Conservation (phyloP, 768 basidiomycete genomes). For the Tricholoma hemisulphureum region DNA sequence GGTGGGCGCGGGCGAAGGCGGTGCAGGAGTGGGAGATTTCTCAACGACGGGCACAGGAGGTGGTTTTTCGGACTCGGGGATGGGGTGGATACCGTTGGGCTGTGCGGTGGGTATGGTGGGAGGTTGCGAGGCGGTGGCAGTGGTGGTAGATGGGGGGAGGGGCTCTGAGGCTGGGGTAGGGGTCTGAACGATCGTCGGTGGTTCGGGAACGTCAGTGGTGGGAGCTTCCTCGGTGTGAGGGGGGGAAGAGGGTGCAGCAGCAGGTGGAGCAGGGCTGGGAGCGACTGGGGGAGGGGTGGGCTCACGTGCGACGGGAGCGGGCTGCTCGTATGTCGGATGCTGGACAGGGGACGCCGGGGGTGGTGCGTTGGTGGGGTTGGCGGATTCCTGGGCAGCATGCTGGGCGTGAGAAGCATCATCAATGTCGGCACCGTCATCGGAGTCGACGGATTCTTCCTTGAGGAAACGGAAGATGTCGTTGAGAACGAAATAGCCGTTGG, state of each 20-base stretch:
- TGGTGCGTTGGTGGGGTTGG: slow-evolving; percentile 19
- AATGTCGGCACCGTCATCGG: slow-evolving; percentile 61
- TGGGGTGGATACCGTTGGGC: slow-evolving; percentile 39
- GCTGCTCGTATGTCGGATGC: slow-evolving; percentile 30
- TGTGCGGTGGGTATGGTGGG: slow-evolving; percentile 26
- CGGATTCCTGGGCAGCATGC: slow-evolving; percentile 24
- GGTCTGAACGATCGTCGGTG: slow-evolving; percentile 28
- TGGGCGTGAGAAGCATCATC: slow-evolving; percentile 17
- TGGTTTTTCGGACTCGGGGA: slow-evolving; percentile 39
- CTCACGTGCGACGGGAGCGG: slow-evolving; percentile 21
- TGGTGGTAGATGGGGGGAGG: slow-evolving; percentile 23
- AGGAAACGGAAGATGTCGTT: slow-evolving; percentile 99
- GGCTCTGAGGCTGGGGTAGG: slow-evolving; percentile 35
- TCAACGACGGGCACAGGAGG: slow-evolving; percentile 22
- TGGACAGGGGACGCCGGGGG: slow-evolving; percentile 36
- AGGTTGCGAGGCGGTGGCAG: slow-evolving; percentile 20
- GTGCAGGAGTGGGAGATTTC: slow-evolving; percentile 30
- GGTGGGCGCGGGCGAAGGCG: slow-evolving; percentile 29
- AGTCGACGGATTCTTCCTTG: slow-evolving; percentile 89
- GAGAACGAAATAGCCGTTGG: slow-evolving; percentile 98
- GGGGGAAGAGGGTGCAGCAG: slow-evolving; percentile 27
- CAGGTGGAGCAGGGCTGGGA: slow-evolving; percentile 33
- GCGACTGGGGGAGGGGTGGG: slow-evolving; percentile 39
- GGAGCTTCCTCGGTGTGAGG: slow-evolving; percentile 40
- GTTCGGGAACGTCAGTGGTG: slow-evolving; percentile 40